Evolutionary conservation across 371 early-diverging fungal genomes (phyloP).

Genomic region (Synchytrium microbalum): DNA sequence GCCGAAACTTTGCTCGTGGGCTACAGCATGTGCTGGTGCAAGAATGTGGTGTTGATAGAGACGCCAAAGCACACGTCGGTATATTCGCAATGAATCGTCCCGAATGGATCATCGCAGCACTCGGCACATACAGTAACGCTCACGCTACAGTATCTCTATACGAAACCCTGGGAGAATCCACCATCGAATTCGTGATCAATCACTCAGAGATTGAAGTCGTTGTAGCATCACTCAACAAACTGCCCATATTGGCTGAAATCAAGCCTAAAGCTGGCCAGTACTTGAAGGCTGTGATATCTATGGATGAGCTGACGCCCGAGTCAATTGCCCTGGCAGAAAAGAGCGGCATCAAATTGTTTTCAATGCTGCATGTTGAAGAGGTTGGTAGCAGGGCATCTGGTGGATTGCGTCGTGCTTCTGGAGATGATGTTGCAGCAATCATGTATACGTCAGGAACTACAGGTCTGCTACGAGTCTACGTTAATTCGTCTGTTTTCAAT

Average conservation of each 20-base stretch:
- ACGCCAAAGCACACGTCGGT: conserved; percentile 34
- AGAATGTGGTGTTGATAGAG: conserved; percentile 12
- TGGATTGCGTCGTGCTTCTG: too few species aligned
- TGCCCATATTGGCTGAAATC: conserved; percentile 26
- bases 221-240: conserved; percentile 46
- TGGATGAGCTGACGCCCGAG: too few species aligned
- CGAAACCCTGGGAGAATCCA: conserved; percentile 56
- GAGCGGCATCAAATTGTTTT: too few species aligned
- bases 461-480: too few species aligned
- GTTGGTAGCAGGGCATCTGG: too few species aligned
- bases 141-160: conserved; percentile 49
- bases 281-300: conserved; percentile 37
- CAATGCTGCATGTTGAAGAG: too few species aligned
- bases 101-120: conserved; percentile 55
- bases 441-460: conserved; percentile 96
- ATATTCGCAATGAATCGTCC: conserved; percentile 51
- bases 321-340: too few species aligned
- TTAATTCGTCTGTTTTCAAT: too few species aligned
- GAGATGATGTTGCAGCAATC: conserved; percentile 81
- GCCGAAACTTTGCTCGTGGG: conserved; percentile 34
- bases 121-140: conserved; percentile 22
- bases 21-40: conserved; percentile 21
- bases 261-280: too few species aligned
- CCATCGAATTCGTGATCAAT: conserved; percentile 48
- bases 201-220: conserved; percentile 50